Evolutionary conservation across 306 rosid genomes (phyloP), one percentile per base, ranked within the genome.

Genomic region (Purshia tridentata): DNA sequence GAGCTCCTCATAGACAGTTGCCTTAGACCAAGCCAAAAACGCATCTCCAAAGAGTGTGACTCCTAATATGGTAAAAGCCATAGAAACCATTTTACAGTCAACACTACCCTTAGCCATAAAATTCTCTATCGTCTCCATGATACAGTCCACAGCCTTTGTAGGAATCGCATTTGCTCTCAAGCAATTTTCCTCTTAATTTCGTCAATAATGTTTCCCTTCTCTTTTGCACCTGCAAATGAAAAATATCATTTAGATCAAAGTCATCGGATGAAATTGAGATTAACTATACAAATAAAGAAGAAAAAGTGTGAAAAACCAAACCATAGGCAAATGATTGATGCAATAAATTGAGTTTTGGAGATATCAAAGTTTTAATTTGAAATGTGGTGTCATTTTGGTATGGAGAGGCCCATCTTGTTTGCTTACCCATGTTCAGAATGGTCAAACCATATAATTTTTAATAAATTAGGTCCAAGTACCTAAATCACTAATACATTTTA

Each of bases 41-140:
- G 84, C 85, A 69, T 90, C 89, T 81, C 96, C 98, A 74, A 90
- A 90, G 72, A 90, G 86, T 18, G 87, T 83, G 61, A 84, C 72
- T 63, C 96, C 96, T 83, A 92, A 74, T 62, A 92, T 75, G 78
- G 87, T 73, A 84, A 92, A 92, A 79, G 98, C 96, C 82, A 92
- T 83, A 81, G 98, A 89, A 81, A 88, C 76, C 84, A 80, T 64
- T 66, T 59, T 83, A 73, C 89, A 73, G 77, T 83, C 89, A 71
- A 88, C 68, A 61, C 83, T 58, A 58, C 79, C 89, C 22, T 73
- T 61, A 1, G 40, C 80, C 81, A 75, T 69, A 44, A 83, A 65
- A 58, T 58, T 75, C 42, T 79, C 82, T 78, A 92, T 70, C 68
- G 84, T 90, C 72, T 68, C 86, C 78, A 81, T 52, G 29, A 87